phyloP scores from a whole-genome alignment of 805 yeast genomes.

The Pichia membranifaciens region DNA sequence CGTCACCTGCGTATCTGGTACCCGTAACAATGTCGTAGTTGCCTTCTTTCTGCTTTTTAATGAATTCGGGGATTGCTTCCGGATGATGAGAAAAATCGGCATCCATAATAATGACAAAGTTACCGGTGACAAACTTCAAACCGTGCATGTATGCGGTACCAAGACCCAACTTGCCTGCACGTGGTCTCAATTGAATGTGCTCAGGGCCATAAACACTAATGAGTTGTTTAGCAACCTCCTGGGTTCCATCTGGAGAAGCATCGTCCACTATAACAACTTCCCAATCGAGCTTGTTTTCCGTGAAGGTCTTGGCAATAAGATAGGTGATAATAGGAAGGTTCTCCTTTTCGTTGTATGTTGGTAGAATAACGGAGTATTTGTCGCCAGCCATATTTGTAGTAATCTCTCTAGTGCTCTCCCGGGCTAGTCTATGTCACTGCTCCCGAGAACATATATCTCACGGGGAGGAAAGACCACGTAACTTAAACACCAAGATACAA shows the following conservation, averaged over 20 bases:
- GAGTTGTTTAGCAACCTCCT: slow-evolving; percentile 59
- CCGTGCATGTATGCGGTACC: slow-evolving; percentile 83
- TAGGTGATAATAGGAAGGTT: slow-evolving; percentile 65
- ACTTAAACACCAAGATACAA: neutral
- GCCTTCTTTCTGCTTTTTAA: slow-evolving; percentile 49
- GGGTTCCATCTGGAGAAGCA: slow-evolving; percentile 78
- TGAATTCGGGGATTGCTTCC: slow-evolving; percentile 70
- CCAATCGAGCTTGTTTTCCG: slow-evolving; percentile 54
- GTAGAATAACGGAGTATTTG: slow-evolving; percentile 70
- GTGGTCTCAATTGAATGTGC: slow-evolving; percentile 58
- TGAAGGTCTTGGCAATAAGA: slow-evolving; percentile 63
- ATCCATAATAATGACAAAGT: slow-evolving; percentile 76
- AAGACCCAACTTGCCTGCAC: slow-evolving; percentile 72
- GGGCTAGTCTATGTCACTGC: too few relatives aligned
- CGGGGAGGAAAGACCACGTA: neutral
- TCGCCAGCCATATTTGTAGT: slow-evolving; percentile 24
- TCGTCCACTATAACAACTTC: slow-evolving; percentile 75
- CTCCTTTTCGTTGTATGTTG: slow-evolving; percentile 71
- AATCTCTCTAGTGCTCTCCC: too few relatives aligned
- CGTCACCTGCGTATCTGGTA: slow-evolving; percentile 73
- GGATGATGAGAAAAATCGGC: slow-evolving; percentile 84
- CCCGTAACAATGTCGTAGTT: slow-evolving; percentile 46
- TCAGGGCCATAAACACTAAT: slow-evolving; percentile 52
- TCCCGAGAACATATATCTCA: neutral
- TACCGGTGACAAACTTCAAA: slow-evolving; percentile 61